A percentile compares a stretch with the other conserved stretches of the same genome.
These are phyloP conservation scores for Cercospora berteroae DNA, from an alignment of 2,329 filamentous ascomycete species.

Conservation along the genomic window DNA sequence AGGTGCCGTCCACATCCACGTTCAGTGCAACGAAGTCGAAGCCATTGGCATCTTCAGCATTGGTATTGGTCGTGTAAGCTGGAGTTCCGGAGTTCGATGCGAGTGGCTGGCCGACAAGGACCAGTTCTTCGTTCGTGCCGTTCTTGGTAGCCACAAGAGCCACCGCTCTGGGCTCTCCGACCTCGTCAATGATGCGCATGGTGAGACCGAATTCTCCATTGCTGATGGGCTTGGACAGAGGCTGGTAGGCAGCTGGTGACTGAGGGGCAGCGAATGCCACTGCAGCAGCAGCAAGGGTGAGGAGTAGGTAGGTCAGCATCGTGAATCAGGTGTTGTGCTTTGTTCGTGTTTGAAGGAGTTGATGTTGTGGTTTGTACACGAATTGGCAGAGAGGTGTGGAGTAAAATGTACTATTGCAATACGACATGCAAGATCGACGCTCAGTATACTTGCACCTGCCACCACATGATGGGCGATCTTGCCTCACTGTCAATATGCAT, in stretches of 20 bases:
- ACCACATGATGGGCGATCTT: not conserved
- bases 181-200: constrained; percentile 5
- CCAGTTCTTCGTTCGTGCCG: constrained; percentile 11
- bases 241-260: not conserved
- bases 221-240: not conserved
- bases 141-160: constrained; percentile 20
- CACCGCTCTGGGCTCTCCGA: not conserved
- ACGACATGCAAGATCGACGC: constrained; percentile 1
- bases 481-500: not conserved
- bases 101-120: constrained; percentile 13
- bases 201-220: constrained; percentile 16
- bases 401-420: not conserved
- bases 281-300: not conserved
- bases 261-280: not conserved
- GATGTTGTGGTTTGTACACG: not conserved
- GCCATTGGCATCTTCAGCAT: not conserved
- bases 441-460: not conserved
- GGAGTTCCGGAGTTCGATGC: constrained; percentile 16
- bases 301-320: constrained; percentile 1
- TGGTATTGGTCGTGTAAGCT: constrained; percentile 8
- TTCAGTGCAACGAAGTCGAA: constrained; percentile 12
- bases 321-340: not conserved
- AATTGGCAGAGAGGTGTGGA: not conserved
- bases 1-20: constrained; percentile 15
- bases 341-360: not conserved